Evolutionary conservation across 2,329 filamentous ascomycete genomes (phyloP).

Genomic region (Arthrocladium fulminans): DNA sequence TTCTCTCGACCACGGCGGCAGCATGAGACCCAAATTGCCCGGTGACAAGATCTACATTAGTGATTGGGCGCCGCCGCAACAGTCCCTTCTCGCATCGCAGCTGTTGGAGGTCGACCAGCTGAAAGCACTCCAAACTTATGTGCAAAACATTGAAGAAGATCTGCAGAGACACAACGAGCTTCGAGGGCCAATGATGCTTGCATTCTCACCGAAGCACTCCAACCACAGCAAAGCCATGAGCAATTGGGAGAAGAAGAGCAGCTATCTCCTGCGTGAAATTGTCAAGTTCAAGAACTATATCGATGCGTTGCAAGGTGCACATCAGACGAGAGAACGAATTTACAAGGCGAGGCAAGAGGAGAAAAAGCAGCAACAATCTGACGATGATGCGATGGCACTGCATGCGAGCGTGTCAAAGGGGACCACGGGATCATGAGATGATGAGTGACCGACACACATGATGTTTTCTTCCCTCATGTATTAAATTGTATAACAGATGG

Average conservation of each 20-base stretch:
- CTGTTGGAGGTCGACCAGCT: conserved; percentile 74
- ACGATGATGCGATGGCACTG: conserved; percentile 8
- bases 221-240: conserved; percentile 79
- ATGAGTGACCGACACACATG: neutral
- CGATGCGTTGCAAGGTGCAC: conserved; percentile 67
- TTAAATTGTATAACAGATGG: neutral
- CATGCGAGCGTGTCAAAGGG: no score
- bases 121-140: conserved; percentile 64
- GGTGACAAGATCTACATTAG: conserved; percentile 77
- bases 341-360: conserved; percentile 36
- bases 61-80: conserved; percentile 81
- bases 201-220: conserved; percentile 74
- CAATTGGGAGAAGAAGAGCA: conserved; percentile 95
- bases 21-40: conserved; percentile 59
- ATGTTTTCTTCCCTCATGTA: neutral
- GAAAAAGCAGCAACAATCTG: conserved; percentile 11
- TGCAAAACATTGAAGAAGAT: conserved; percentile 76
- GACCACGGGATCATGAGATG: neutral
- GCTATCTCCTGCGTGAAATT: conserved; percentile 83
- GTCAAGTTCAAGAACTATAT: conserved; percentile 96
- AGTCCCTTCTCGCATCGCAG: conserved; percentile 79
- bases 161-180: conserved; percentile 80
- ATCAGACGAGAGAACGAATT: conserved; percentile 60
- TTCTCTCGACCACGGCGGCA: conserved; percentile 56
- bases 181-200: conserved; percentile 75